These are phyloP conservation scores for Epichloe gansuensis DNA, from an alignment of 2,329 filamentous ascomycete species.

Conservation along the genomic window DNA sequence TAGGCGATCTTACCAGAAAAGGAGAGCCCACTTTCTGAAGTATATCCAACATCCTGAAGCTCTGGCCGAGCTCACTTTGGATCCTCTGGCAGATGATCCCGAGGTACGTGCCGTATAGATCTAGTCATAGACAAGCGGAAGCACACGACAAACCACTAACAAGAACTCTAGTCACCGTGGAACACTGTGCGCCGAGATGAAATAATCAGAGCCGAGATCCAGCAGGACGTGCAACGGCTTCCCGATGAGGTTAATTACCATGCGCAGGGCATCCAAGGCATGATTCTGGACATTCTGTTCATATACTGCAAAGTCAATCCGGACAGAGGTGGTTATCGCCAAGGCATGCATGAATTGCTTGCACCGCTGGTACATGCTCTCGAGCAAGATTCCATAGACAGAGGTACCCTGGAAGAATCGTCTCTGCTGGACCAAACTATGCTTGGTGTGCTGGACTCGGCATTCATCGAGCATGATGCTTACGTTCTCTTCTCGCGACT, in stretches of 20 bases:
- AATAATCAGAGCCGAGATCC: slow-evolving; percentile 72
- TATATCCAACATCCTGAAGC: slow-evolving; percentile 78
- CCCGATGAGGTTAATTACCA: slow-evolving; percentile 89
- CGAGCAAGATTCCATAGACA: slow-evolving; percentile 65
- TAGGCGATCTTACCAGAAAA: slow-evolving; percentile 60
- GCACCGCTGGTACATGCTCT: slow-evolving; percentile 81
- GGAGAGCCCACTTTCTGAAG: slow-evolving; percentile 63
- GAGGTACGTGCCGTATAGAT: slow-evolving; percentile 29
- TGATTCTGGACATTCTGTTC: slow-evolving; percentile 82
- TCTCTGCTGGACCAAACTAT: slow-evolving; percentile 38
- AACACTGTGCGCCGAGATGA: slow-evolving; percentile 78
- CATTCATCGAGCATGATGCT: slow-evolving; percentile 78
- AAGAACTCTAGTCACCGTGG: slow-evolving; percentile 64
- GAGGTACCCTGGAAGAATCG: slow-evolving; percentile 20
- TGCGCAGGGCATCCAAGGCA: slow-evolving; percentile 61
- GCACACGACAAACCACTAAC: neutral
- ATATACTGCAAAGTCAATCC: slow-evolving; percentile 90
- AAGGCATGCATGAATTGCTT: slow-evolving; percentile 95
- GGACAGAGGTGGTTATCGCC: slow-evolving; percentile 77
- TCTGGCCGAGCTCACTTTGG: slow-evolving; percentile 54
- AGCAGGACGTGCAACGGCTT: slow-evolving; percentile 87
- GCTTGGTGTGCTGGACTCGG: slow-evolving; percentile 55
- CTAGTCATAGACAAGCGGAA: neutral
- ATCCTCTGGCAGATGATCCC: slow-evolving; percentile 76
- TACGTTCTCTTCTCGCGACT: slow-evolving; percentile 75